Conservation (phyloP, 257 asterid genomes). For the Penstemon eatonii region DNA sequence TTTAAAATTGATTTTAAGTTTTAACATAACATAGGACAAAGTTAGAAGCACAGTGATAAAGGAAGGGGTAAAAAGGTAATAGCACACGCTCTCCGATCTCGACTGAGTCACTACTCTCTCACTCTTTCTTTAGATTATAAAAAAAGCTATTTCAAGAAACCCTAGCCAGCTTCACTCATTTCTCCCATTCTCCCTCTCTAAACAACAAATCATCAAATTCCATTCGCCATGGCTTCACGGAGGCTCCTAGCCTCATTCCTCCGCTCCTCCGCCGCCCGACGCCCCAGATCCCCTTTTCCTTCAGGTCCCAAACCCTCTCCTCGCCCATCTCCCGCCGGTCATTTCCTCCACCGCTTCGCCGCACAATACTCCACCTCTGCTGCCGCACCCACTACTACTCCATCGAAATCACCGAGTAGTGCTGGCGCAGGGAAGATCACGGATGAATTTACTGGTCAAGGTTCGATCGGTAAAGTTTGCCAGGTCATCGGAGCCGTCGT, state of each 20-base stretch:
- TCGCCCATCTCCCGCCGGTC: slow-evolving; percentile 57
- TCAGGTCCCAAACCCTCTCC: slow-evolving; percentile 37
- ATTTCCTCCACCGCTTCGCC: slow-evolving; percentile 59
- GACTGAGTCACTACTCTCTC: too few relatives aligned
- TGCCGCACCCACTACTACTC: slow-evolving; percentile 38
- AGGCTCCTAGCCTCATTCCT: slow-evolving; percentile 15
- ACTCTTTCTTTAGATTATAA: too few relatives aligned
- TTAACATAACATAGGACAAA: too few relatives aligned
- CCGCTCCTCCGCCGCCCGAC: slow-evolving; percentile 12
- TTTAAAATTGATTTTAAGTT: too few relatives aligned
- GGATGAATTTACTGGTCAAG: slow-evolving; percentile 77
- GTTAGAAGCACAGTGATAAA: too few relatives aligned
- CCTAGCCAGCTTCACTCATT: background rate
- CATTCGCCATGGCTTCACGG: slow-evolving; percentile 2
- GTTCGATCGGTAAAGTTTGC: slow-evolving; percentile 72
- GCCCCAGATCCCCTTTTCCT: slow-evolving; percentile 27
- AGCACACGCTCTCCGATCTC: too few relatives aligned
- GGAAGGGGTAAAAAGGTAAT: too few relatives aligned
- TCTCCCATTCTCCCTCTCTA: background rate
- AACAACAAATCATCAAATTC: background rate
- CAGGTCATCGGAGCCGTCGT: slow-evolving; percentile 97
- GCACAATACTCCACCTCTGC: slow-evolving; percentile 67
- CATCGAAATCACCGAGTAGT: slow-evolving; percentile 37
- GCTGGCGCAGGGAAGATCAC: slow-evolving; percentile 63
- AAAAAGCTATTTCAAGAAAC: too few relatives aligned